Evolutionary conservation across 192 early-diverging fungal genomes (phyloP), one percentile per base, ranked within the genome.

Genomic region (Coemansia erecta): DNA sequence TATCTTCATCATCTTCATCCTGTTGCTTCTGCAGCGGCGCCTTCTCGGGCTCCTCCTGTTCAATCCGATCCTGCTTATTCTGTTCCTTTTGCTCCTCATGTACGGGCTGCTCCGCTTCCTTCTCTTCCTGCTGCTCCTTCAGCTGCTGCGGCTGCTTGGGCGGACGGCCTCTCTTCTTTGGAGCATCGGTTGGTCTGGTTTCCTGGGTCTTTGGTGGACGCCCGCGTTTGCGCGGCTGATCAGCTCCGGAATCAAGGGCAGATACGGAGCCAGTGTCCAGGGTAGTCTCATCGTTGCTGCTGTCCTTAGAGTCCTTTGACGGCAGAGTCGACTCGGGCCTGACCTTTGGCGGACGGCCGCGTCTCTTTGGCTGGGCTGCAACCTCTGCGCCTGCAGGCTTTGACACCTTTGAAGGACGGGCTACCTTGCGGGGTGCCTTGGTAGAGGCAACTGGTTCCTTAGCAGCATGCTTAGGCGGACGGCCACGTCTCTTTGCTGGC

Each of bases 311-410:
- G n/a, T n/a, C n/a, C n/a, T n/a, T 44, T 44, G 15, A 0, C 13
- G 19, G 23, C 26, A 5, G 24, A 15, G n/a, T n/a, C n/a, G n/a
- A n/a, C n/a, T n/a, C n/a, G n/a, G n/a, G n/a, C n/a, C n/a, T n/a
- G n/a, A n/a, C n/a, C 52, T 54, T 54, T 39, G 35, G 35, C n/a
- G 52, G 52, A 8, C 52, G 52, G 0, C 52, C 52, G 18, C 52
- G 52, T 18, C 39, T 54, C 35, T 54, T 54, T 15, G 52, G 52
- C 35, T 54, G 23, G 14, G 19, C 49, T 12, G 49, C 26, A 14
- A 10, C 49, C 9, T 5, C 9, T 4, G 22, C 28, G 26, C 11
- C 49, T 51, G 49, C 24, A 5, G 15, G 8, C 12, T 31, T 31
- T 3, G 24, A 13, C 21, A 28, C 28, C 26, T 31, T 31, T 15